Base-by-base conservation (phyloP, 331 rosid genomes). In the Pyrus hybrid region DNA sequence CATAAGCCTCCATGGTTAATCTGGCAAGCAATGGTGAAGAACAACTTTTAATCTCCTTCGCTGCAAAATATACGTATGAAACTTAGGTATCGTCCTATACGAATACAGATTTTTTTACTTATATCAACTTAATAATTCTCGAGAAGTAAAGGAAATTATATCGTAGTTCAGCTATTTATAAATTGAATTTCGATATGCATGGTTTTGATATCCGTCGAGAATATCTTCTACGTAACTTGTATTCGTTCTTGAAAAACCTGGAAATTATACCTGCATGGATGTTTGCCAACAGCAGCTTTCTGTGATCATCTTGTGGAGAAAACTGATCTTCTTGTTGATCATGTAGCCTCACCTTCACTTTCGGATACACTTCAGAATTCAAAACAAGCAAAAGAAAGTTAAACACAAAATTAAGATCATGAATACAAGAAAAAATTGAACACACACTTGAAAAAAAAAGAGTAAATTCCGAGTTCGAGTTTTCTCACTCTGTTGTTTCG, bases 321-420 rank as follows among this genome's bases (percentile, higher is more conserved):
- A 65, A 43, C 62, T 61, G 14, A 26, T 80, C 86, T 57, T 87
- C 85, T 70, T 73, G 76, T 13, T 43, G 49, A 43, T 83, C 84
- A 54, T 80, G 21, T 16, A 56, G 63, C 58, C 76, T 89, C 77
- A 85, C 91, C 75, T 74, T 87, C 77, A 77, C 82, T 51, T 70
- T 82, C 7, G 90, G 87, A 82, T 85, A 73, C 90, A 89, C 91
- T 87, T 79, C 58, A 76, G 53, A 56, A 79, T 16, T 22, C 63
- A 64, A 53, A 77, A 45, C 7, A 51, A 64, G 29, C 25, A 30
- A 74, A 63, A 51, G 12, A 51, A 67, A 21, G 17, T 30, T 26
- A 25, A 43, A 51, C 18, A 8, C 23, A 28, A 68, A 21, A 61
- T 33, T 7, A 28, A 71, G n/a, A 29, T 29, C 26, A 16, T 13